These are phyloP conservation scores for Mercurialis annua DNA, from an alignment of 345 rosid species.

Conservation along the genomic window DNA sequence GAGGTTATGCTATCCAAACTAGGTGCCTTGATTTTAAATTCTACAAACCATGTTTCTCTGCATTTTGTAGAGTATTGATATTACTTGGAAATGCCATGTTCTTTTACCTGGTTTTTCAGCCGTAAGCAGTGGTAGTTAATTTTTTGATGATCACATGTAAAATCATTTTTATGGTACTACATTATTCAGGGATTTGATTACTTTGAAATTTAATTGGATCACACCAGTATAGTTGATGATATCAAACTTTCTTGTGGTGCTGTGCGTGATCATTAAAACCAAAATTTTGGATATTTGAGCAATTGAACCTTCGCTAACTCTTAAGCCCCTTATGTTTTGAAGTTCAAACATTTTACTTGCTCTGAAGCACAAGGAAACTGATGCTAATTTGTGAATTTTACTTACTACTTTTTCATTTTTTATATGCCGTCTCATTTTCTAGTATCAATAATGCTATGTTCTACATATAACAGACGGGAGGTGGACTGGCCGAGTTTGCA, in stretches of 20 bases:
- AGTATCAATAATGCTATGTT: constrained; percentile 4
- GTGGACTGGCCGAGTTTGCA: constrained; percentile 61
- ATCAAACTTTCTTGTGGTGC: too few species aligned
- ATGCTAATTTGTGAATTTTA: too few species aligned
- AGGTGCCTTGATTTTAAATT: not conserved
- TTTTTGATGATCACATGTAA: not conserved
- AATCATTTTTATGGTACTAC: not conserved
- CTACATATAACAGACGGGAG: constrained; percentile 24
- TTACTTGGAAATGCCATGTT: not conserved
- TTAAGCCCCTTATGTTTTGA: too few species aligned
- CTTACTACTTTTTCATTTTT: not conserved
- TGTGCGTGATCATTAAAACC: too few species aligned
- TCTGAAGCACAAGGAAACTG: not conserved
- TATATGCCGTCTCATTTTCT: not conserved
- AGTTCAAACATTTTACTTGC: not conserved
- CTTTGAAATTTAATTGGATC: too few species aligned
- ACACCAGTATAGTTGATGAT: too few species aligned
- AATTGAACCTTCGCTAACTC: too few species aligned
- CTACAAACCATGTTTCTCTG: not conserved
- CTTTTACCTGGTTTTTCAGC: not conserved
- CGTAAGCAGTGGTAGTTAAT: not conserved
- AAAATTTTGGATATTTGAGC: too few species aligned
- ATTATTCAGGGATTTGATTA: not conserved
- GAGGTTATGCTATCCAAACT: not conserved
- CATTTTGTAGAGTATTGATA: not conserved